Evolutionary conservation across 495 filamentous ascomycete genomes (phyloP).

Genomic region (Penicillium bialowiezense): DNA sequence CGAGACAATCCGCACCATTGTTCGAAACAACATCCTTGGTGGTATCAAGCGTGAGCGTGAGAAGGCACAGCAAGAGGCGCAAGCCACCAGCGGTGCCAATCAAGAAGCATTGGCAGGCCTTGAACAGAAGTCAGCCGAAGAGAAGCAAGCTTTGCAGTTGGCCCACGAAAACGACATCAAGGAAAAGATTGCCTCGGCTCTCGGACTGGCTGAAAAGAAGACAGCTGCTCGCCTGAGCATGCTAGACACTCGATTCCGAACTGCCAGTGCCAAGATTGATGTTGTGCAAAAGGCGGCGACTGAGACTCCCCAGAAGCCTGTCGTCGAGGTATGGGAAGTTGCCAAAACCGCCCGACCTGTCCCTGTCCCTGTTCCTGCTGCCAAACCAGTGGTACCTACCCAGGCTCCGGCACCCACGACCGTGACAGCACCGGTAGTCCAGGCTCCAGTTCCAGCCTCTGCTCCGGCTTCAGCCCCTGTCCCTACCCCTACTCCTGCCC

Average conservation of each 20-base stretch:
- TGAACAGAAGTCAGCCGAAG: conserved; percentile 50
- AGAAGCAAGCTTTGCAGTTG: conserved; percentile 63
- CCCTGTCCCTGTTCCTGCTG: conserved; percentile 33
- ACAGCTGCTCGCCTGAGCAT: conserved; percentile 72
- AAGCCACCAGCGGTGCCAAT: conserved; percentile 17
- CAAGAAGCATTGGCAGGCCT: conserved; percentile 32
- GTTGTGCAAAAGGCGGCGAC: conserved; percentile 74
- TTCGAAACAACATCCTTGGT: conserved; percentile 55
- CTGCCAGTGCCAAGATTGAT: conserved; percentile 66
- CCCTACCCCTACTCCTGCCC: neutral
- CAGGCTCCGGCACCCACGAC: conserved; percentile 10
- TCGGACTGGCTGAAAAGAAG: conserved; percentile 56
- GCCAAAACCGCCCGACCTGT: conserved; percentile 68
- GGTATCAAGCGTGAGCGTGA: conserved; percentile 27
- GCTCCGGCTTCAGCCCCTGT: neutral
- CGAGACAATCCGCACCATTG: conserved; percentile 59
- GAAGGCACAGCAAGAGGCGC: conserved; percentile 29
- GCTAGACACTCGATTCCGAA: conserved; percentile 66
- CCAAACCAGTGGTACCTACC: conserved; percentile 24
- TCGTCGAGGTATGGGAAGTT: conserved; percentile 79
- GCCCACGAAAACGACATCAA: conserved; percentile 40
- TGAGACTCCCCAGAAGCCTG: conserved; percentile 78
- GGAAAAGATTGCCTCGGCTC: conserved; percentile 44
- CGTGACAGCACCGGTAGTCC: conserved; percentile 7
- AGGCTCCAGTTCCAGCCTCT: neutral